Evolutionary conservation across 805 yeast genomes (phyloP), one percentile per base, ranked within the genome.

Genomic region (Deakozyma indianensis): DNA sequence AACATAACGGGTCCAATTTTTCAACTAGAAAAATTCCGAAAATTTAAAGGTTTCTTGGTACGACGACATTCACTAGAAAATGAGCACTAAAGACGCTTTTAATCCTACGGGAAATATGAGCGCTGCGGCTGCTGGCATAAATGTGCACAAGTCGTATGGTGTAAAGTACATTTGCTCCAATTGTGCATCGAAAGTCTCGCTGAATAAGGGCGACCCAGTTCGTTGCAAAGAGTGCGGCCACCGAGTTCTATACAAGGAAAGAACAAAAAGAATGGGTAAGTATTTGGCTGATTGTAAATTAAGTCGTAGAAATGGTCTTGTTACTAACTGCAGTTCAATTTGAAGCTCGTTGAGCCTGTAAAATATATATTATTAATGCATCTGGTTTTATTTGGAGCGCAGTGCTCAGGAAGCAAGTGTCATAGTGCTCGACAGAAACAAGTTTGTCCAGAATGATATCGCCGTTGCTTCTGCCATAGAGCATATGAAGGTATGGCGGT

Each of bases 151-250:
- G 61, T 77, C 80, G 48, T 80, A 80, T 57, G 95, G 96, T 47
- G 92, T 87, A 56, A 84, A 83, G 58, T 90, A 90, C 67, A 80
- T 87, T 61, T 90, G 98, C 66, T 95, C 97, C 41, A 92, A 86
- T 69, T 92, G 98, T 67, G 95, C 96, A 5, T 77, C 88, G 46
- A 79, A 81, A 45, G 82, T 88, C 55, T 78, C 94, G 2, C 75
- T 92, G 54, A 80, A 86, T 45, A 86, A 90, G 67, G 85, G 83
- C 55, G 98, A 92, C 64, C 95, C 97, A 24, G 95, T 92, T 52
- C 83, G 97, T 70, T 92, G 98, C 69, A 88, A 87, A 67, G 95
- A 88, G 56, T 92, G 98, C 67, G 98, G 98, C 51, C 97, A 92
- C 69, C 82, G 98, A 69, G 96, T 92, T 49, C 71, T 92, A 51